Evolutionary conservation across 2,329 filamentous ascomycete genomes (phyloP), one percentile per base, ranked within the genome.

Genomic region (Cladosporium sp.): DNA sequence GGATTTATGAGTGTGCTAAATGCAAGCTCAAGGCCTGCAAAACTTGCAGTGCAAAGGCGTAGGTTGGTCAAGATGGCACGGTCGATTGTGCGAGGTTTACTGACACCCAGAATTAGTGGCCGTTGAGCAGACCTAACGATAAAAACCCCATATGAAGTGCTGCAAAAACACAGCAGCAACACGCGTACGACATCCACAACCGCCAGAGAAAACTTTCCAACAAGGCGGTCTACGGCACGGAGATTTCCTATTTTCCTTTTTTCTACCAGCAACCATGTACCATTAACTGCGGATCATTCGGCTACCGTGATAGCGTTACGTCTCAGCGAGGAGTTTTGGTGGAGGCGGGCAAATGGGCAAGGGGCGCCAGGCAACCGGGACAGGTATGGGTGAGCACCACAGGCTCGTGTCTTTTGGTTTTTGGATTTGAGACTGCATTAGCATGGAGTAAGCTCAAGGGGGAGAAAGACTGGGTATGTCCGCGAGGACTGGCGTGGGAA

Each of bases 1-100:
- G 66, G 64, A 77, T 77, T 62, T 76, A 67, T 57, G 73, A 77
- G 58, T 77, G 74, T 62, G 56, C 67, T 38, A 68, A 70, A 49
- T 77, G 74, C 70, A 76, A 75, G 62, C 62, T 75, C 52, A 75
- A 76, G 67, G 71, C 70, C 6, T 77, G 74, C 65, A 64, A 68
- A 36, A 70, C 70, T 19, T 76, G 73, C 65, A 67, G 69, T 3
- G 56, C 64, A 50, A 75, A 75, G 59, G 67, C 69, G 54, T 72
- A 66, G 61, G 55, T 49, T 9, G 22, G 9, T 39, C 12, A n/a
- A n/a, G n/a, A n/a, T n/a, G n/a, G n/a, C n/a, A n/a, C n/a, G n/a
- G n/a, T n/a, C n/a, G n/a, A n/a, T n/a, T n/a, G n/a, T n/a, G n/a
- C n/a, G n/a, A n/a, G n/a, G n/a, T n/a, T n/a, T n/a, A n/a, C n/a